phyloP scores from a whole-genome alignment of 1,139 yeast species.

The Candida anutae region DNA sequence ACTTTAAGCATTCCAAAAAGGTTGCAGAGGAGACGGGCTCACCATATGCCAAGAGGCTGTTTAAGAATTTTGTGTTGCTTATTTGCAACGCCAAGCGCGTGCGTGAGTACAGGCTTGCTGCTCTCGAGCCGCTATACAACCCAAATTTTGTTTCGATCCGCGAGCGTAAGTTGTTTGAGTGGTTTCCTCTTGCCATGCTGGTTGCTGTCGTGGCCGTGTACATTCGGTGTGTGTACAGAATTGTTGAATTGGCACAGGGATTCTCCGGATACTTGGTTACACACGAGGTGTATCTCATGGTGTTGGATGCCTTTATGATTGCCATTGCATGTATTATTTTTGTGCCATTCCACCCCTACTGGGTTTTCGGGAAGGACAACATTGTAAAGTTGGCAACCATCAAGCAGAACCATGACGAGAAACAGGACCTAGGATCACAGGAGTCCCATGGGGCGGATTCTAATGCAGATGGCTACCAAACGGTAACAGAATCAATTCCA shows the following conservation, averaged over 20 bases:
- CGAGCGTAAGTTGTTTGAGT: conserved; percentile 28
- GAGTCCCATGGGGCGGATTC: too few species aligned
- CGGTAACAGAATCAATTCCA: too few species aligned
- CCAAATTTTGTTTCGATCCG: conserved; percentile 38
- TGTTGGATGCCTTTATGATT: conserved; percentile 72
- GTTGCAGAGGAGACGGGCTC: conserved; percentile 5
- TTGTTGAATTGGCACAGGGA: conserved; percentile 72
- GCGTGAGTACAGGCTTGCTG: conserved; percentile 12
- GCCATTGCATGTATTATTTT: conserved; percentile 35
- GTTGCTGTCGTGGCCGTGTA: conserved; percentile 51
- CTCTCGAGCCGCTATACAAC: conserved; percentile 29
- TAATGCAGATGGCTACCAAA: too few species aligned
- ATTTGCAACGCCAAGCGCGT: conserved; percentile 20
- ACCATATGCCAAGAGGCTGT: conserved; percentile 17
- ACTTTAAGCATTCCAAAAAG: conserved; percentile 21
- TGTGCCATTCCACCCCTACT: conserved; percentile 58
- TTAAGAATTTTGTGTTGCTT: conserved; percentile 21
- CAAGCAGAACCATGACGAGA: conserved; percentile 22
- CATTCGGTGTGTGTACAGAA: conserved; percentile 73
- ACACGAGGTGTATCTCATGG: conserved; percentile 68
- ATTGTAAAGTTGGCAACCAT: conserved; percentile 28
- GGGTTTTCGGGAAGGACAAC: conserved; percentile 40
- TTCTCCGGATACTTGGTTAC: conserved; percentile 64
- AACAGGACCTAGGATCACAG: conserved; percentile 5
- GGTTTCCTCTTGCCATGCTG: conserved; percentile 46